Evolutionary conservation across 2,329 filamentous ascomycete species (phyloP).

Genomic region (Monosporascus sp.): DNA sequence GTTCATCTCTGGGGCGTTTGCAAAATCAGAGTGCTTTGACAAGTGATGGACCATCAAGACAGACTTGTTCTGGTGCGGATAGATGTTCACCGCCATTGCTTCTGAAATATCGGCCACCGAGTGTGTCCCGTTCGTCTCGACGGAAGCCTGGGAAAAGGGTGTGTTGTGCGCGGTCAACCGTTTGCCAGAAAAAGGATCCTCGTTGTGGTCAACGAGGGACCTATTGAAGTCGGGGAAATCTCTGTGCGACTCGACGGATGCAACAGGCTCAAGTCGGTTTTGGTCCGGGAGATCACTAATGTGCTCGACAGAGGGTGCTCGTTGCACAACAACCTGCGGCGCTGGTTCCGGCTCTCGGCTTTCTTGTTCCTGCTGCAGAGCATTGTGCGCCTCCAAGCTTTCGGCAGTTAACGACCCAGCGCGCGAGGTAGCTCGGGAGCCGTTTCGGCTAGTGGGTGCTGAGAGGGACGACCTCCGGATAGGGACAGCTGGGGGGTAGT

Average conservation of each 20-base stretch:
- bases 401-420: slow-evolving; percentile 51
- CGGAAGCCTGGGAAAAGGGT: slow-evolving; percentile 56
- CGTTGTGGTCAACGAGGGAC: slow-evolving; percentile 44
- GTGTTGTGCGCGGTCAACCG: slow-evolving; percentile 52
- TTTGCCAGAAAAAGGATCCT: slow-evolving; percentile 48
- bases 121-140: slow-evolving; percentile 55
- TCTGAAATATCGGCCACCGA: slow-evolving; percentile 57
- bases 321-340: slow-evolving; percentile 24
- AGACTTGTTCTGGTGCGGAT: slow-evolving; percentile 60
- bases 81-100: slow-evolving; percentile 57
- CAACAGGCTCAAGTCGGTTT: slow-evolving; percentile 24
- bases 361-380: slow-evolving; percentile 20
- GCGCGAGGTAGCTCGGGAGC: slow-evolving; percentile 24
- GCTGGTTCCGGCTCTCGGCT: slow-evolving; percentile 2
- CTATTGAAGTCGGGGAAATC: slow-evolving; percentile 24
- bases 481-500: slow-evolving; percentile 55
- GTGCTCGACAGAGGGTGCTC: slow-evolving; percentile 20
- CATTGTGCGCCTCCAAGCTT: slow-evolving; percentile 52
- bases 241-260: slow-evolving; percentile 32
- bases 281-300: slow-evolving; percentile 19
- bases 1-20: slow-evolving; percentile 29
- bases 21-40: slow-evolving; percentile 42
- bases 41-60: slow-evolving; percentile 56
- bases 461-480: slow-evolving; percentile 56
- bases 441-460: slow-evolving; percentile 55